phyloP scores from a whole-genome alignment of 306 rosid species.

The Sindora glabra region DNA sequence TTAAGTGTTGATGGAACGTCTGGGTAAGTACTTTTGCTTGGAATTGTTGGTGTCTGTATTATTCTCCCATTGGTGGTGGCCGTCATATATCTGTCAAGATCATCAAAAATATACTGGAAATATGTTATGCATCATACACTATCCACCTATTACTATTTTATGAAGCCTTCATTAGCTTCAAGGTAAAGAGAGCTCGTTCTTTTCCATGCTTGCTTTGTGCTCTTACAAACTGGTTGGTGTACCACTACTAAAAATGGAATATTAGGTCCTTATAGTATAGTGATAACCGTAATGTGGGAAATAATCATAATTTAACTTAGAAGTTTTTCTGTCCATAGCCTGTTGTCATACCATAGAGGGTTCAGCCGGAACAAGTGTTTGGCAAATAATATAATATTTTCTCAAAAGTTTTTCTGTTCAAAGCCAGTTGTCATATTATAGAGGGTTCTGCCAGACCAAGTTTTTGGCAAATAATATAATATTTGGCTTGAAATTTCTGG shows the following conservation, averaged over 20 bases:
- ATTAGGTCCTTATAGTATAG: background rate
- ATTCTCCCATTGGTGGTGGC: constrained; percentile 60
- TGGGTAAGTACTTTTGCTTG: constrained; percentile 54
- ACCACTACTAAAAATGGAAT: background rate
- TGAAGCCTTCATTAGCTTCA: constrained; percentile 69
- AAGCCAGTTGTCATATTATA: too few relatives aligned
- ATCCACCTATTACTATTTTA: constrained; percentile 45
- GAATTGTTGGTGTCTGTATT: constrained; percentile 67
- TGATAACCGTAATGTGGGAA: background rate
- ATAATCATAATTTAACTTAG: too few relatives aligned
- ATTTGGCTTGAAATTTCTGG: too few relatives aligned
- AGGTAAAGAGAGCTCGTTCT: constrained; percentile 39
- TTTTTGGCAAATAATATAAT: too few relatives aligned
- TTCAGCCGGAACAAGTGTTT: background rate
- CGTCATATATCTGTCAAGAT: constrained; percentile 59
- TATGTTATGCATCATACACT: constrained; percentile 69
- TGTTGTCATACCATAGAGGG: background rate
- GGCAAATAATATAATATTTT: background rate
- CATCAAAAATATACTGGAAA: constrained; percentile 64
- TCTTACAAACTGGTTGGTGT: background rate
- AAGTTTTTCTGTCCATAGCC: background rate
- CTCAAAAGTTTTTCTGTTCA: background rate
- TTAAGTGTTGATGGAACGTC: constrained; percentile 43
- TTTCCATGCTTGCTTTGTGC: background rate
- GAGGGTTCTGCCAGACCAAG: too few relatives aligned